Conservation (phyloP, 495 filamentous ascomycete species). For the Xeromyces bisporus region DNA sequence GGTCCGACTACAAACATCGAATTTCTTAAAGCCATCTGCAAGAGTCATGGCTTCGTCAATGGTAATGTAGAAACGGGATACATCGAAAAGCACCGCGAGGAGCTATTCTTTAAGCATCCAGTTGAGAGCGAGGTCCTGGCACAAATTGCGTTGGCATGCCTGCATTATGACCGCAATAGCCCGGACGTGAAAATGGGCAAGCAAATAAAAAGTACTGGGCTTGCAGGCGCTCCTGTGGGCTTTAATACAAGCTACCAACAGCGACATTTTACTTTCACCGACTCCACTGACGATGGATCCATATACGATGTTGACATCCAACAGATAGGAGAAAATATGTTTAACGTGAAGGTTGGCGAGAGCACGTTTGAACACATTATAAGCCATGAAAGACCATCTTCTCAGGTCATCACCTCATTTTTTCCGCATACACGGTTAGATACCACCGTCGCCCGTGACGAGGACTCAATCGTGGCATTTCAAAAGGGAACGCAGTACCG, state of each 20-base stretch:
- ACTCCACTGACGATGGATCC: slow-evolving; percentile 14
- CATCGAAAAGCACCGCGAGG: slow-evolving; percentile 69
- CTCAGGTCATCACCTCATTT: slow-evolving; percentile 32
- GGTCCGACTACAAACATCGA: slow-evolving; percentile 92
- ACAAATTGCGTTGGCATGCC: slow-evolving; percentile 66
- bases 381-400: slow-evolving; percentile 21
- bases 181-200: slow-evolving; percentile 6
- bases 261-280: slow-evolving; percentile 38
- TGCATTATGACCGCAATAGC: slow-evolving; percentile 21
- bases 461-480: slow-evolving; percentile 59
- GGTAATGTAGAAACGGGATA: slow-evolving; percentile 93
- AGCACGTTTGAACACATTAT: slow-evolving; percentile 27
- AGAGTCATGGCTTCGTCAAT: slow-evolving; percentile 61
- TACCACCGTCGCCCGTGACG: slow-evolving; percentile 56
- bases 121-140: slow-evolving; percentile 52
- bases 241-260: slow-evolving; percentile 37
- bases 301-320: slow-evolving; percentile 48
- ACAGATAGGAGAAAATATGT: slow-evolving; percentile 44
- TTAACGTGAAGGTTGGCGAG: slow-evolving; percentile 45
- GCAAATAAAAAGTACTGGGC: slow-evolving; percentile 11
- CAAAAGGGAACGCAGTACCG: slow-evolving; percentile 67
- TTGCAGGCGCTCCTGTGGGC: slow-evolving; percentile 26
- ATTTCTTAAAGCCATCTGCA: slow-evolving; percentile 76
- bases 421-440: slow-evolving; percentile 70
- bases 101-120: slow-evolving; percentile 42